Percentiles rank a stretch among this genome's conserved stretches.
Conservation (phyloP, 2,329 filamentous ascomycete species). For the Penicillium corylophilum region DNA sequence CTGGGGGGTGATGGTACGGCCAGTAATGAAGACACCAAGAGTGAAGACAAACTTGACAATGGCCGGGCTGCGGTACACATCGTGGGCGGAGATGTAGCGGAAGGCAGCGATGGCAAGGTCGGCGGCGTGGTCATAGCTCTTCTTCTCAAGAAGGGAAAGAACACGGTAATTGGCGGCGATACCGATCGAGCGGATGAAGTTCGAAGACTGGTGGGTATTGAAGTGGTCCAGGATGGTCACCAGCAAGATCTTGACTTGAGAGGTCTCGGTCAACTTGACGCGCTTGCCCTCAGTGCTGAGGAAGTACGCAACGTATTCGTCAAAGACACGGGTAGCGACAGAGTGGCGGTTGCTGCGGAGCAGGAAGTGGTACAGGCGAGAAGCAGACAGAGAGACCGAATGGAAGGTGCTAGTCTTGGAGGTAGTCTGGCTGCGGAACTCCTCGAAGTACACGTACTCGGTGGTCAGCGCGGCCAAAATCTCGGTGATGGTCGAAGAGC, state of each 20-base stretch:
- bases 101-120: slow-evolving; percentile 36
- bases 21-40: slow-evolving; percentile 34
- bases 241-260: slow-evolving; percentile 34
- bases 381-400: slow-evolving; percentile 34
- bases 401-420: slow-evolving; percentile 40
- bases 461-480: slow-evolving; percentile 47
- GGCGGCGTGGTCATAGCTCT: slow-evolving; percentile 32
- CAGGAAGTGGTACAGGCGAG: slow-evolving; percentile 38
- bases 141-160: slow-evolving; percentile 26
- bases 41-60: slow-evolving; percentile 38
- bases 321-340: slow-evolving; percentile 28
- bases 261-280: slow-evolving; percentile 25
- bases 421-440: slow-evolving; percentile 39
- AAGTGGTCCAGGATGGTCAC: slow-evolving; percentile 36
- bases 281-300: slow-evolving; percentile 31
- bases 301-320: slow-evolving; percentile 36
- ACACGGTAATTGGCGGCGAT: slow-evolving; percentile 34
- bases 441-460: slow-evolving; percentile 42
- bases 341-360: slow-evolving; percentile 23
- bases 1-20: slow-evolving; percentile 38
- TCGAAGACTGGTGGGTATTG: slow-evolving; percentile 32
- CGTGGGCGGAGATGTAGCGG: slow-evolving; percentile 35
- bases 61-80: slow-evolving; percentile 27
- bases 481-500: slow-evolving; percentile 39
- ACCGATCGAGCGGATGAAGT: slow-evolving; percentile 39